Percentiles rank a stretch among this genome's conserved stretches.
phyloP scores from a whole-genome alignment of 164 flowering plant genomes.

The Magnolia officinalis region DNA sequence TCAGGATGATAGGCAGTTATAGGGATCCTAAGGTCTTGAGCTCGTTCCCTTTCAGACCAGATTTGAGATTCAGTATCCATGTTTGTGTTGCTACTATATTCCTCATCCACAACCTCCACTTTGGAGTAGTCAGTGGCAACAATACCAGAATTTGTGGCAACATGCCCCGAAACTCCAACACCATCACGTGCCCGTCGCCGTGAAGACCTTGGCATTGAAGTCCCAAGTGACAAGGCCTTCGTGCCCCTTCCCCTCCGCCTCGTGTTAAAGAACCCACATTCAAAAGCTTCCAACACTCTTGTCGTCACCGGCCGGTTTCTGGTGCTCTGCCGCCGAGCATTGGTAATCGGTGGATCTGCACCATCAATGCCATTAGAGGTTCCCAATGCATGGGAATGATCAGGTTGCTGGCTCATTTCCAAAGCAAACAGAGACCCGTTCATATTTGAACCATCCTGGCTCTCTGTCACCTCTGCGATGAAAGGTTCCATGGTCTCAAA shows the following conservation, averaged over 20 bases:
- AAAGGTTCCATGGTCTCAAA: constrained; percentile 28
- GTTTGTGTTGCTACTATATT: constrained; percentile 16
- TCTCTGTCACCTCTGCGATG: constrained; percentile 10
- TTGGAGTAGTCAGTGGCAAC: constrained; percentile 20
- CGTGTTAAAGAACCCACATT: constrained; percentile 37
- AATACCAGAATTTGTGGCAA: constrained; percentile 12
- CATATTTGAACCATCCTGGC: constrained; percentile 12
- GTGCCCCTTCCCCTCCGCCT: constrained; percentile 28
- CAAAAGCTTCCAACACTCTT: constrained; percentile 69
- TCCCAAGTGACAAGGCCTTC: neutral
- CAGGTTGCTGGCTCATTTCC: constrained; percentile 2
- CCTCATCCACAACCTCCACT: constrained; percentile 26
- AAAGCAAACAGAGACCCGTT: neutral
- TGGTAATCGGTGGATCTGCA: constrained; percentile 25
- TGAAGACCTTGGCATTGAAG: constrained; percentile 28
- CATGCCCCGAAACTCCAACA: constrained; percentile 4
- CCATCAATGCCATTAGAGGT: constrained; percentile 13
- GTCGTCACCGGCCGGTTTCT: constrained; percentile 62
- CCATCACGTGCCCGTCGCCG: constrained; percentile 25
- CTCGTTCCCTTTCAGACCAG: constrained; percentile 18
- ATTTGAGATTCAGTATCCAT: constrained; percentile 19
- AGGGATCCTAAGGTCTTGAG: constrained; percentile 15
- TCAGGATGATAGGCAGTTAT: constrained; percentile 16
- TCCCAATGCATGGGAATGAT: constrained; percentile 1
- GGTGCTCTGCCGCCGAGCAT: constrained; percentile 56